Evolutionary conservation across 768 basidiomycete genomes (phyloP), one percentile per base, ranked within the genome.

Genomic region (Pisolithus microcarpus): DNA sequence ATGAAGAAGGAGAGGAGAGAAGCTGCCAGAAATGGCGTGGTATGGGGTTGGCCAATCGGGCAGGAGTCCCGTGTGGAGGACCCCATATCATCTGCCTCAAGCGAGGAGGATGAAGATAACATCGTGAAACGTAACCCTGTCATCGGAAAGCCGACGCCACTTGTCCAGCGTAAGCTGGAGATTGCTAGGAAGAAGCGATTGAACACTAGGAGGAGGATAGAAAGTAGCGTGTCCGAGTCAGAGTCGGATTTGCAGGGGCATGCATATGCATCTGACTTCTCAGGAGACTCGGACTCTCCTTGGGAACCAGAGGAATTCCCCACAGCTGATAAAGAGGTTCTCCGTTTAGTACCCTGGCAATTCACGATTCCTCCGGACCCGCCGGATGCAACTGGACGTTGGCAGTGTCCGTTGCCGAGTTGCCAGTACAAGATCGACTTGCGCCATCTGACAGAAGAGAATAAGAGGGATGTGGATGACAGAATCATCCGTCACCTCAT

Each of bases 251-350:
- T 16, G 21, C 56, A 43, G 58, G 43, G 68, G 60, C 49, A 58
- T 60, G 58, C 38, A 10, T 82, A 82, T 54, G 79, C 78, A 58
- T 71, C 77, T 0, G 82, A 84, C 57, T 84, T 83, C 59, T 78
- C 77, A 10, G 74, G 75, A n/a, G 58, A 63, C 7, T 80, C 80
- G 4, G 74, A 65, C 11, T 67, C 73, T 6, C 70, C 65, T n/a
- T 64, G 74, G 2, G 73, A 74, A 39, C 69, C 73, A 43, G 64
- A 65, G 38, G 46, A 61, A 10, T 49, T 53, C 37, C 51, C 49
- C 18, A 68, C 65, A 21, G 49, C 45, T 43, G 49, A 64, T 56
- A 55, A 55, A 43, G 50, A 53, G 38, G 43, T 69, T 31, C 13
- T 52, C 49, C 57, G 51, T 42, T 58, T 48, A 42, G 62, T 80